Evolutionary conservation across 164 flowering plant genomes (phyloP), one percentile per base, ranked within the genome.

Genomic region (Dillenia suffruticosa): DNA sequence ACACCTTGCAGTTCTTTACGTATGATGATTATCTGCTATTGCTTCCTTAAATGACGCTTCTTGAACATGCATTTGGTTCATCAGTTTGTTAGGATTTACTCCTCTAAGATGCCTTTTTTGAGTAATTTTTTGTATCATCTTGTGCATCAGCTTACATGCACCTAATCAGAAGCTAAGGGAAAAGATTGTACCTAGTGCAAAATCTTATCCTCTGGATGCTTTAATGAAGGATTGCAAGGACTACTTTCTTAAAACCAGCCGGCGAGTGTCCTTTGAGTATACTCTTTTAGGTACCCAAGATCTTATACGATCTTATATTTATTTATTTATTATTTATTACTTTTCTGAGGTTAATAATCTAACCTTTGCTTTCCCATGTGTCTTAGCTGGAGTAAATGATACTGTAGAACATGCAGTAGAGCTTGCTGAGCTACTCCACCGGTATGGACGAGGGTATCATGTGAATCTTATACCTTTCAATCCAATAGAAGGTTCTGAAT

Each of bases 391-490:
- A 72, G 86, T 88, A 40, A 91, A 92, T 81, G 96, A 92, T 66
- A 55, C 72, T 11, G 80, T 76, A 44, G 94, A 84, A 63, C 87
- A 89, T 77, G 99, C 97, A 15, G 67, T 66, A 44, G 97, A 95
- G 73, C 91, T 92, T 46, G 97, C 97, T 11, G 85, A 88, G 62
- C 74, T 95, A 53, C 88, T 95, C 11, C 96, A 81, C 65, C 64
- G 74, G 52, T 95, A 93, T 93, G 97, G 97, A n/a, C 81, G 81
- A 59, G 78, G 83, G 60, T 69, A 84, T 75, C 99, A 92, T 72
- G 97, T 95, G 46, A 95, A 95, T 74, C 68, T 95, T 63, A 95
- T 95, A 72, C 97, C 99, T 54, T 92, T 74, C 64, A 95, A 95
- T 76, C 97, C 97, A 54, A 81, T 92, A 45, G 94, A 90, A 71